phyloP scores from a whole-genome alignment of 2,329 filamentous ascomycete species.

The Ophiostoma sp. region DNA sequence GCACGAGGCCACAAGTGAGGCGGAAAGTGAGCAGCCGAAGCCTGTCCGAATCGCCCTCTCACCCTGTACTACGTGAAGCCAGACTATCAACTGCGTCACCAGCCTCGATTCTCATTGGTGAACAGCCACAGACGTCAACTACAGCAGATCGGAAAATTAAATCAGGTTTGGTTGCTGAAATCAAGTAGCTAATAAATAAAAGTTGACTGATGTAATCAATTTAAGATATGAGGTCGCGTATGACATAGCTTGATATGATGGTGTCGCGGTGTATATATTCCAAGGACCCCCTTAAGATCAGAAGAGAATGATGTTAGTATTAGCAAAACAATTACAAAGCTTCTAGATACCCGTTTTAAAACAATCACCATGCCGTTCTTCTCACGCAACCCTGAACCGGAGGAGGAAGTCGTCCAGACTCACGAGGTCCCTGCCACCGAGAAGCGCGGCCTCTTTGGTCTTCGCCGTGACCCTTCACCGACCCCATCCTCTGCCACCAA shows the following conservation, averaged over 20 bases:
- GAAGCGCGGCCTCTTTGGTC: neutral
- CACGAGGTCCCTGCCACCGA: constrained; percentile 27
- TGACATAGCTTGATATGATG: neutral
- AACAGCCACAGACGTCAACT: constrained; percentile 2
- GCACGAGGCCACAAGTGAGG: neutral
- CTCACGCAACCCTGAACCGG: constrained; percentile 3
- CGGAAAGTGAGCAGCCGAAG: neutral
- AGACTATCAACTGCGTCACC: neutral
- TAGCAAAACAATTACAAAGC: neutral
- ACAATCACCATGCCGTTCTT: constrained; percentile 6
- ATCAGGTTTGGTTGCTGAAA: neutral
- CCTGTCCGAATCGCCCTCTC: neutral
- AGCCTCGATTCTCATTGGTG: neutral
- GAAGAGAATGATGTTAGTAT: neutral
- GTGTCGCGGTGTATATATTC: neutral
- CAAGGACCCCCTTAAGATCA: neutral
- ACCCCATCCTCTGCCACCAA: neutral
- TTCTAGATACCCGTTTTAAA: no score
- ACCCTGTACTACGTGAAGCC: neutral
- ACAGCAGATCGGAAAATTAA: neutral
- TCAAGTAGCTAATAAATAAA: neutral
- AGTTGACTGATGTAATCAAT: neutral
- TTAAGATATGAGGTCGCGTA: neutral
- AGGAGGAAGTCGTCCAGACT: neutral
- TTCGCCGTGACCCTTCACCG: neutral